Percentiles rank a stretch among this genome's conserved stretches.
Evolutionary conservation across 2,329 filamentous ascomycete genomes (phyloP).

Genomic region (Calonectria multiphialidica): DNA sequence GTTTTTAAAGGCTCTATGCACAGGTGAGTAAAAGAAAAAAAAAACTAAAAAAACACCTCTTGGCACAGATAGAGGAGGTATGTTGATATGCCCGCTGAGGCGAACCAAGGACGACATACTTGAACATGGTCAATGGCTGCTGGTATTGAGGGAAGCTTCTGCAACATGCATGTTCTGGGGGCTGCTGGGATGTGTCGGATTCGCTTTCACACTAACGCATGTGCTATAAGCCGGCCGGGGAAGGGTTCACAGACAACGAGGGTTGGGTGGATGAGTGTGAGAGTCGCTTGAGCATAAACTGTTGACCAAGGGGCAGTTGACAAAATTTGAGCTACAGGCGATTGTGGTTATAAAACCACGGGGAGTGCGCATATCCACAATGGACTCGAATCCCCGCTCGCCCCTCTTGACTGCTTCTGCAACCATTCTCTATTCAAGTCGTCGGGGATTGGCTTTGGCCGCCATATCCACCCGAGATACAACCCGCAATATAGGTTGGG

Average conservation of each 20-base stretch:
- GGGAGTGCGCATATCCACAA: background rate
- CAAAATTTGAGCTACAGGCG: background rate
- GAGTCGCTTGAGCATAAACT: background rate
- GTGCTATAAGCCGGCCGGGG: background rate
- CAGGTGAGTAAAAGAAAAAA: background rate
- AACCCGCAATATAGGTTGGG: background rate
- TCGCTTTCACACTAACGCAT: background rate
- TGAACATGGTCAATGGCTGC: conserved; percentile 34
- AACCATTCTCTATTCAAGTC: background rate
- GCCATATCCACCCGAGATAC: background rate
- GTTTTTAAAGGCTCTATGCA: conserved; percentile 75
- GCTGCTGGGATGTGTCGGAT: background rate
- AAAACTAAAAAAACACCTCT: too few species aligned
- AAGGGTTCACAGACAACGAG: background rate
- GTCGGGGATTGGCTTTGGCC: background rate
- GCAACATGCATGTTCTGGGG: background rate
- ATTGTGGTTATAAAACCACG: background rate
- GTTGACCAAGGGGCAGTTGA: background rate
- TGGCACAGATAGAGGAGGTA: background rate
- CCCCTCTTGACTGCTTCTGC: background rate
- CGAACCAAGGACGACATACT: conserved; percentile 17
- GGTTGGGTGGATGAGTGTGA: background rate
- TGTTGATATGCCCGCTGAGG: background rate
- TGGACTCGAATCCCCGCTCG: background rate
- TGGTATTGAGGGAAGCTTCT: background rate